Evolutionary conservation across 257 asterid genomes (phyloP).

Genomic region (Solanum chilense): DNA sequence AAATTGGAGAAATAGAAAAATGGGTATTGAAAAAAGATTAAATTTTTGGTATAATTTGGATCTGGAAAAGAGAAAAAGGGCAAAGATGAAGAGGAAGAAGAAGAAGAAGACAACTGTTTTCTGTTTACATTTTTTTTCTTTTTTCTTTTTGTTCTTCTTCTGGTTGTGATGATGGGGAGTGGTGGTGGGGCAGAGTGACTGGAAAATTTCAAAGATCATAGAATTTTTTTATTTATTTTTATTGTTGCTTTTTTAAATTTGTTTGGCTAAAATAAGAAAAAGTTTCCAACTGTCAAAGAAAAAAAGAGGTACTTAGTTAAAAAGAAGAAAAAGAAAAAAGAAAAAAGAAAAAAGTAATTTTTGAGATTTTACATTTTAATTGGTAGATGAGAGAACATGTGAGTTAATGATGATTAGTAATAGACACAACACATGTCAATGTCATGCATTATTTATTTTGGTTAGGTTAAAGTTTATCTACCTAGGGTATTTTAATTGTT

Average conservation of each 20-base stretch:
- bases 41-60: conserved; percentile 20
- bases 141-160: not conserved
- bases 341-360: no score
- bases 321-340: not conserved
- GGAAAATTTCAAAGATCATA: not conserved
- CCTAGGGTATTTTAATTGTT: not conserved
- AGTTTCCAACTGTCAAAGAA: not conserved
- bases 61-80: conserved; percentile 8
- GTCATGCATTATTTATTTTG: not conserved
- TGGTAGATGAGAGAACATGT: not conserved
- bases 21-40: not conserved
- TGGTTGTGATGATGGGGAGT: not conserved
- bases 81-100: conserved; percentile 1
- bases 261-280: not conserved
- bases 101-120: conserved; percentile 6
- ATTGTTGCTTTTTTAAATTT: not conserved
- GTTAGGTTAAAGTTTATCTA: not conserved
- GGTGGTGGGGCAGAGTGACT: not conserved
- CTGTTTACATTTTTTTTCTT: conserved; percentile 6
- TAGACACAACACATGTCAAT: not conserved
- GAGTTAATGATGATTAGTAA: not conserved
- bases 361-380: not conserved
- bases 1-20: not conserved
- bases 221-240: not conserved
- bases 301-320: not conserved